Evolutionary conservation across 116 monocot genomes (phyloP), one percentile per base, ranked within the genome.

Genomic region (Papilionanthe hybrid): DNA sequence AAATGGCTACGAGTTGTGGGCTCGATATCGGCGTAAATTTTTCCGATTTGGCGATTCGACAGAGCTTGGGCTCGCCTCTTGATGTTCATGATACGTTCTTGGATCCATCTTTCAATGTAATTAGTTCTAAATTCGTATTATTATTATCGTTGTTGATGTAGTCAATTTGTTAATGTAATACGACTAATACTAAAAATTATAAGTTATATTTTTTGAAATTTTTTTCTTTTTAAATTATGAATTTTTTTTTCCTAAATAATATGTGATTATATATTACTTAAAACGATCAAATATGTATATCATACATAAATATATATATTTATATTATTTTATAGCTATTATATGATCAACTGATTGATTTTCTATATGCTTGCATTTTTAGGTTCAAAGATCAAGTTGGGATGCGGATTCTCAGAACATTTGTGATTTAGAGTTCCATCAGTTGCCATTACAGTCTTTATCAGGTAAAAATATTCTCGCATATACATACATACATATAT

Each of bases 31-130:
- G 67, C 55, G 58, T 85, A 72, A 75, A 65, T 28, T 55, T 78
- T 19, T 58, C 63, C 3, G 81, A 86, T 9, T 29, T 78, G 0
- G 63, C 41, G 4, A 60, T 83, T 23, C 74, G 72, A 0, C 50
- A 78, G 28, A 72, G 78, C 7, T 77, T 79, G 30, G 66, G 76
- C 15, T 20, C 82, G 0, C 78, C 43, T 11, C 63, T 81, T 11
- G 6, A 66, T 7, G 47, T 68, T 25, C 78, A 76, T 10, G 74
- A 78, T 7, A 43, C 71, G 55, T 82, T 81, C 55, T 65, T 80
- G 83, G 86, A 79, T 77, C 66, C 84, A n/a, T 81, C 50, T 50
- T 55, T 83, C 69, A 83, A 81, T 78, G 91, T 91, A 89, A 85
- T 78, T 57, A 50, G 17, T 53, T 53, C 53, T 53, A 53, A 15